Percentiles rank a stretch among this genome's conserved stretches.
phyloP scores from a whole-genome alignment of 2,329 filamentous ascomycete species.

The Cladorrhinum sp. region DNA sequence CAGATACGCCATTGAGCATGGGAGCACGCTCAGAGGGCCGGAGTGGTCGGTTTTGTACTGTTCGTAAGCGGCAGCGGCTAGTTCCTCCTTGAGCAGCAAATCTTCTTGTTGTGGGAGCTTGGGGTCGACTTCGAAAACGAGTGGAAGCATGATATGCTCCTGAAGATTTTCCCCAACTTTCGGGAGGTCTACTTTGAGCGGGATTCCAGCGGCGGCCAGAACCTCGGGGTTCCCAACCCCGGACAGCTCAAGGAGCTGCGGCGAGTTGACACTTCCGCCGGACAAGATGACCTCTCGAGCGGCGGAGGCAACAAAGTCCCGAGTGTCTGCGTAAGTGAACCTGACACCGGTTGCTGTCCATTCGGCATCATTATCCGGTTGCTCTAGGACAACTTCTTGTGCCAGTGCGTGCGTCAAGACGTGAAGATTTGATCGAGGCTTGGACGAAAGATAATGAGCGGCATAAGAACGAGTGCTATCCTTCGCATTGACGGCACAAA shows the following conservation, averaged over 20 bases:
- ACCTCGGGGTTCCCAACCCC: constrained; percentile 52
- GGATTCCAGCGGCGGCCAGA: constrained; percentile 41
- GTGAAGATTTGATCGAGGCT: constrained; percentile 42
- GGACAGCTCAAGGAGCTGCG: constrained; percentile 58
- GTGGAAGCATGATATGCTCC: constrained; percentile 42
- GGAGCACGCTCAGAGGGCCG: constrained; percentile 40
- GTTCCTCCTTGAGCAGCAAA: constrained; percentile 32
- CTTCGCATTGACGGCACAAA: constrained; percentile 33
- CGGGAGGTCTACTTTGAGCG: constrained; percentile 40
- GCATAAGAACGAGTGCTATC: constrained; percentile 39
- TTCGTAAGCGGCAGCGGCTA: constrained; percentile 33
- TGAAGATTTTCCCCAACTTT: constrained; percentile 50
- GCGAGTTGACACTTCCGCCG: constrained; percentile 56
- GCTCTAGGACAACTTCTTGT: constrained; percentile 42
- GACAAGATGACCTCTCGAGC: constrained; percentile 54
- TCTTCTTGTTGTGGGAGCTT: constrained; percentile 40
- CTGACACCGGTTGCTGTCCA: constrained; percentile 40
- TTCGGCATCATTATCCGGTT: constrained; percentile 12
- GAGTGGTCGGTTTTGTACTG: constrained; percentile 28
- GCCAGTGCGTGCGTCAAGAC: constrained; percentile 47
- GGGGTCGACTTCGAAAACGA: constrained; percentile 45
- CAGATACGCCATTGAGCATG: constrained; percentile 42
- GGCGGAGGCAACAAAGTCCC: constrained; percentile 34
- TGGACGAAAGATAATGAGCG: constrained; percentile 40
- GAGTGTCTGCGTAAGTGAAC: constrained; percentile 39